phyloP scores from a whole-genome alignment of 768 basidiomycete species.

The Nidularia pulvinata region DNA sequence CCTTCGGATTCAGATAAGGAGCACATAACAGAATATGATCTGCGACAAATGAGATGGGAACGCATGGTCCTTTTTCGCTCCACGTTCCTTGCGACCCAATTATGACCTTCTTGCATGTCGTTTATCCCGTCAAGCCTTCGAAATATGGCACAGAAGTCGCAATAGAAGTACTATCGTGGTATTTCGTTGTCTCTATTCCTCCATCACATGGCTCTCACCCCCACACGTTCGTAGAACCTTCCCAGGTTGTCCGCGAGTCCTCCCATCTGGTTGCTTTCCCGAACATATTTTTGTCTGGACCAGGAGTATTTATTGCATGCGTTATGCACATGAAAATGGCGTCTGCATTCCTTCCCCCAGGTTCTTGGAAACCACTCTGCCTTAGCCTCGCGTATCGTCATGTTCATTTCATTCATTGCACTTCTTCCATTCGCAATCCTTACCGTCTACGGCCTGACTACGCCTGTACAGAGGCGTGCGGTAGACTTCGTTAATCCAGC shows the following conservation, averaged over 20 bases:
- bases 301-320: neutral
- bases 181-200: neutral
- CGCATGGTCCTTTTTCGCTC: no score
- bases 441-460: constrained; percentile 3
- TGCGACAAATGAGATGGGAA: no score
- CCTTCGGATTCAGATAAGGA: no score
- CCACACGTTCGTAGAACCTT: neutral
- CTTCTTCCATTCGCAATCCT: neutral
- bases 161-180: neutral
- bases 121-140: no score
- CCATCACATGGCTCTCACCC: neutral
- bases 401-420: neutral
- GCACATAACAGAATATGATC: no score
- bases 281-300: neutral
- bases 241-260: neutral
- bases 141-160: neutral
- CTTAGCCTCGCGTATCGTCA: neutral
- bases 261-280: neutral
- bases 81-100: no score
- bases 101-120: no score
- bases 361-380: neutral
- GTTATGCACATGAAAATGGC: no score
- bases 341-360: no score
- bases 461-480: constrained; percentile 11
- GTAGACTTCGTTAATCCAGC: constrained; percentile 42